phyloP scores from a whole-genome alignment of 2,329 filamentous ascomycete genomes.

The Grosmannia serpens region DNA sequence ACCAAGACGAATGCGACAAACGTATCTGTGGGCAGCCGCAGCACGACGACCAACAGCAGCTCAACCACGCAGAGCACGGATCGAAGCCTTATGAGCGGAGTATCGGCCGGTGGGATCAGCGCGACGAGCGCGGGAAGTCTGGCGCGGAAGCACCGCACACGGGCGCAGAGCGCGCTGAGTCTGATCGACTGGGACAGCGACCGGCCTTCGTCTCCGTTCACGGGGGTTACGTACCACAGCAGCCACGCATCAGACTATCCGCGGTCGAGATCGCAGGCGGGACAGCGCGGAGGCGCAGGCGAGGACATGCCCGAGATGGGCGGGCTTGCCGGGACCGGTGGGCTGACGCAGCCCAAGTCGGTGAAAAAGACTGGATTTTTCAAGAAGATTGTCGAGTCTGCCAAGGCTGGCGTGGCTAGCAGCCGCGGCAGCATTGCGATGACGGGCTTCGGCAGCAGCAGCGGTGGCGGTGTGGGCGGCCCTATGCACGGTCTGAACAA shows the following conservation, averaged over 20 bases:
- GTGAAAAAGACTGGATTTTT: slow-evolving; percentile 61
- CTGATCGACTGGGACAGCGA: slow-evolving; percentile 43
- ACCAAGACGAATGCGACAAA: slow-evolving; percentile 79
- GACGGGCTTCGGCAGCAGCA: slow-evolving; percentile 27
- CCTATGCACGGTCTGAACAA: slow-evolving; percentile 20
- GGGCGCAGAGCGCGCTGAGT: slow-evolving; percentile 53
- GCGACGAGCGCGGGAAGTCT: slow-evolving; percentile 92
- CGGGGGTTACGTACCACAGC: slow-evolving; percentile 80
- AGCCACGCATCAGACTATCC: slow-evolving; percentile 57
- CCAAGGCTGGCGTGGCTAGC: slow-evolving; percentile 86
- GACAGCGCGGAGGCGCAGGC: slow-evolving; percentile 29
- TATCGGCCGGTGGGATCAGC: slow-evolving; percentile 82
- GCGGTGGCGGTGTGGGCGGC: slow-evolving; percentile 23
- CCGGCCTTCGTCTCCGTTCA: slow-evolving; percentile 54
- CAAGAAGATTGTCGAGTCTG: slow-evolving; percentile 88
- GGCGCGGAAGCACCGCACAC: slow-evolving; percentile 56
- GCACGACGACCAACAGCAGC: slow-evolving; percentile 56
- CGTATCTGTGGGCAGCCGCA: slow-evolving; percentile 61
- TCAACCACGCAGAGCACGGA: slow-evolving; percentile 62
- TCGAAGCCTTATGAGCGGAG: slow-evolving; percentile 85
- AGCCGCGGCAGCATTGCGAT: slow-evolving; percentile 75
- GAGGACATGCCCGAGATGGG: slow-evolving; percentile 35
- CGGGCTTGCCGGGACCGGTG: slow-evolving; percentile 59
- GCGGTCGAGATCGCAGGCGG: slow-evolving; percentile 54
- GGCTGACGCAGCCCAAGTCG: slow-evolving; percentile 62